Percentiles rank a stretch among this genome's conserved stretches.
These are phyloP conservation scores for Fabrea salina DNA, from an alignment of 169 alveolate genomes.

Conservation along the genomic window DNA sequence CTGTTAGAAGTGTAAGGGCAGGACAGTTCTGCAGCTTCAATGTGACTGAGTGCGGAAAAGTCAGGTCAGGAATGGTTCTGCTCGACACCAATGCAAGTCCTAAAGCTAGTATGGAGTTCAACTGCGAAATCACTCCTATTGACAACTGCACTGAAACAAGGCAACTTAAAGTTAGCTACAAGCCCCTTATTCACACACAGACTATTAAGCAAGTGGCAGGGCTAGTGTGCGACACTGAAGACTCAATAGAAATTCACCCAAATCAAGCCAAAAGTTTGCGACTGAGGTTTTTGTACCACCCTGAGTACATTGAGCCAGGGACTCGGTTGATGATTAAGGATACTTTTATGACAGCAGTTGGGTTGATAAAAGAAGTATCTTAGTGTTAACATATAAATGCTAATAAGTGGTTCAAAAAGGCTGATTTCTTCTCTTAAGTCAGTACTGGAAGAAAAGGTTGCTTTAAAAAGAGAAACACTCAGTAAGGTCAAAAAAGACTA, in stretches of 20 bases:
- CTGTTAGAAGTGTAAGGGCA: slow-evolving; percentile 5
- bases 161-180: neutral
- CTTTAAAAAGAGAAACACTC: neutral
- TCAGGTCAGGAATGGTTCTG: slow-evolving; percentile 18
- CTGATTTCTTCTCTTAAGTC: neutral
- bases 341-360: slow-evolving; percentile 33
- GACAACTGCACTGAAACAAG: neutral
- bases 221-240: neutral
- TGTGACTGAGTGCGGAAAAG: neutral
- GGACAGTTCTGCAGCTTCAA: slow-evolving; percentile 4
- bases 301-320: slow-evolving; percentile 15
- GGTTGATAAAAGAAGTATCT: too few relatives aligned
- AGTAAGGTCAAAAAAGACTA: neutral
- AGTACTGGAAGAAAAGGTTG: slow-evolving; percentile 1
- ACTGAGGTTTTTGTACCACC: slow-evolving; percentile 7
- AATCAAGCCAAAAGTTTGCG: neutral
- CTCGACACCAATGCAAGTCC: neutral
- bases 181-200: slow-evolving; percentile 25
- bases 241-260: neutral
- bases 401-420: neutral
- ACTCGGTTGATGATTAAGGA: slow-evolving; percentile 1
- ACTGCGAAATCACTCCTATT: neutral
- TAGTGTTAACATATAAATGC: too few relatives aligned
- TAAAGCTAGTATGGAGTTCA: neutral
- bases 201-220: slow-evolving; percentile 1